phyloP scores from a whole-genome alignment of 2,329 filamentous ascomycete genomes.

The Catunica adiposa region DNA sequence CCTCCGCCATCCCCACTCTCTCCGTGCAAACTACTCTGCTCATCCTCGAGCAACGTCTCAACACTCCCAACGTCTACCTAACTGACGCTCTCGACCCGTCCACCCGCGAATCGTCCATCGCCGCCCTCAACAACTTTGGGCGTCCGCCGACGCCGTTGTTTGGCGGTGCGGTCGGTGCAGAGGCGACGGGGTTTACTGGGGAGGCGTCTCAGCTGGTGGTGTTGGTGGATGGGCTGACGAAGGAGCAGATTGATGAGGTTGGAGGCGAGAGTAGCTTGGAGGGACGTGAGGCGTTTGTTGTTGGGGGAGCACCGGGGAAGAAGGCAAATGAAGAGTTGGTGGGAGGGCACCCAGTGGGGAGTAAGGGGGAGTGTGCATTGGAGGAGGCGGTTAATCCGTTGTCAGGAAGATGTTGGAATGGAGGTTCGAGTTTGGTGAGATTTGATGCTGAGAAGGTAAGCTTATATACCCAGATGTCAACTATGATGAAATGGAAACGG shows the following conservation, averaged over 20 bases:
- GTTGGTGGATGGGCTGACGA: constrained; percentile 39
- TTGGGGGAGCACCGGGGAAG: constrained; percentile 29
- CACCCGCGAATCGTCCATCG: constrained; percentile 12
- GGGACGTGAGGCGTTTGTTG: constrained; percentile 29
- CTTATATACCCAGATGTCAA: no score
- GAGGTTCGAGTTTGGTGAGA: constrained; percentile 26
- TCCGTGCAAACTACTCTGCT: constrained; percentile 10
- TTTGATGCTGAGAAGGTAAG: constrained; percentile 30
- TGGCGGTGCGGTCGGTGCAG: background rate
- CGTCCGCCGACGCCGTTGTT: constrained; percentile 11
- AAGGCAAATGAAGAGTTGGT: constrained; percentile 28
- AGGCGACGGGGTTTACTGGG: background rate
- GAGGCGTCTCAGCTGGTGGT: constrained; percentile 36
- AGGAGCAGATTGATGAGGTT: constrained; percentile 29
- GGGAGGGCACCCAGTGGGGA: constrained; percentile 25
- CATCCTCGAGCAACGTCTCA: constrained; percentile 13
- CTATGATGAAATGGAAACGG: no score
- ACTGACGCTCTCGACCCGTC: constrained; percentile 9
- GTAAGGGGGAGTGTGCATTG: constrained; percentile 26
- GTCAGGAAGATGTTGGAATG: constrained; percentile 30
- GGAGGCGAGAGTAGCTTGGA: constrained; percentile 15
- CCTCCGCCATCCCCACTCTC: constrained; percentile 3
- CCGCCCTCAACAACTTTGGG: constrained; percentile 13
- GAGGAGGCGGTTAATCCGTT: constrained; percentile 27
- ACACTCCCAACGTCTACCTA: constrained; percentile 14